Evolutionary conservation across 495 filamentous ascomycete species (phyloP), one percentile per base, ranked within the genome.

Genomic region (Aspergillus leporis): DNA sequence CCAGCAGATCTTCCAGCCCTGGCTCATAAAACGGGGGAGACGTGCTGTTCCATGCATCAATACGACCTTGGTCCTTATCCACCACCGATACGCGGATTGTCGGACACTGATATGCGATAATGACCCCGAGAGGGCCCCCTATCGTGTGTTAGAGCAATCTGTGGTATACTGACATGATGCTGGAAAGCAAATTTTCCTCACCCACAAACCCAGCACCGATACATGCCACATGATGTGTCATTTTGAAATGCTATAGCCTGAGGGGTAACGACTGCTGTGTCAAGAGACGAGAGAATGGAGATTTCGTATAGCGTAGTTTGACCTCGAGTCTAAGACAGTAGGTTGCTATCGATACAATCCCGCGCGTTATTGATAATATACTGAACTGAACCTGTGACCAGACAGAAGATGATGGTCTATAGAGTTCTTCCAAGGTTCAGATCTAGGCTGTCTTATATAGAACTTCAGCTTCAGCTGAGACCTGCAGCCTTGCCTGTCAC

Each of bases 21-120:
- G 85, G 82, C 67, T 91, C 89, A 69, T 87, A 86, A 54, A 92
- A 89, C 13, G 89, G 89, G 32, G 90, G 79, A 47, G 83, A 78
- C 28, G 75, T 65, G 1, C 85, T 85, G 54, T 89, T 88, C 88
- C 88, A 91, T 9, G 81, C 76, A 25, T 72, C 72, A 57, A 91
- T 85, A 23, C 88, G 78, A 6, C 63, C 56, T 28, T 75, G 71
- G 67, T 88, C 83, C 43, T 82, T 69, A 66, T 91, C 88, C 5
- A 38, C 52, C 5, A 55, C 34, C 13, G 36, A 21, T 5, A 55
- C 52, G 1, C 19, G 36, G 18, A 25, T 45, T 4, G 40, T 13
- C 18, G 52, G 52, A 28, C 52, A 55, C 19, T 55, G 16, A n/a
- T 55, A 23, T 6, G 52, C 52, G 25, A 55, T 55, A 1, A 55